phyloP scores from a whole-genome alignment of 441 rosid species.

The Croton setiger region DNA sequence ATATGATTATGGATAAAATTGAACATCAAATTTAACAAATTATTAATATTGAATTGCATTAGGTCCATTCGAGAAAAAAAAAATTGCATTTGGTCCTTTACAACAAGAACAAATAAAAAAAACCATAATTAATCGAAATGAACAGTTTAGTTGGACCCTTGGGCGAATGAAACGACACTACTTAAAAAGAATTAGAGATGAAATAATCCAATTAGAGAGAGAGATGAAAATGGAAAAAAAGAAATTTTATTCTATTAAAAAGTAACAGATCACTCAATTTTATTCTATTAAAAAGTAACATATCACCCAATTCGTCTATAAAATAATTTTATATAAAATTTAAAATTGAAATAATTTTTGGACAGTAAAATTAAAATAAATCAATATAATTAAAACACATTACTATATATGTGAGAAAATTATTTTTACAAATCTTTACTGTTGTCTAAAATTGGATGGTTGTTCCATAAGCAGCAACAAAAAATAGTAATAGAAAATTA shows the following conservation, averaged over 20 bases:
- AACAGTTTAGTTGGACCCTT: not conserved
- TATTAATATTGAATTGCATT: not conserved
- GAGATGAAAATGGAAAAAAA: not conserved
- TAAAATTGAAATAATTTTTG: no score
- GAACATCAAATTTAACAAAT: not conserved
- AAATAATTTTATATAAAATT: not conserved
- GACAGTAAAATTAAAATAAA: no score
- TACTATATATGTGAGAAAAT: no score
- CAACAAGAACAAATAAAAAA: not conserved
- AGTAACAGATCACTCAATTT: not conserved
- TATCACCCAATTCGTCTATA: not conserved
- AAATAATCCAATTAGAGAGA: not conserved
- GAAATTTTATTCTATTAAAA: no score
- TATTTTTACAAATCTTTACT: no score
- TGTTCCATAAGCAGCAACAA: no score
- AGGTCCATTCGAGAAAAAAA: not conserved
- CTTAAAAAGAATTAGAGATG: not conserved
- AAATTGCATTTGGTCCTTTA: not conserved
- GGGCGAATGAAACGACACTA: not conserved
- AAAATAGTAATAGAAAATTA: no score
- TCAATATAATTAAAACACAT: no score
- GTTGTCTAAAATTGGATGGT: no score
- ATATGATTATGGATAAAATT: not conserved
- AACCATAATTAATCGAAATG: not conserved
- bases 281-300: not conserved